A percentile compares a stretch with the other conserved stretches of the same genome.
phyloP scores from a whole-genome alignment of 1,284 basidiomycete species.

The Cutaneotrichosporon sp. region DNA sequence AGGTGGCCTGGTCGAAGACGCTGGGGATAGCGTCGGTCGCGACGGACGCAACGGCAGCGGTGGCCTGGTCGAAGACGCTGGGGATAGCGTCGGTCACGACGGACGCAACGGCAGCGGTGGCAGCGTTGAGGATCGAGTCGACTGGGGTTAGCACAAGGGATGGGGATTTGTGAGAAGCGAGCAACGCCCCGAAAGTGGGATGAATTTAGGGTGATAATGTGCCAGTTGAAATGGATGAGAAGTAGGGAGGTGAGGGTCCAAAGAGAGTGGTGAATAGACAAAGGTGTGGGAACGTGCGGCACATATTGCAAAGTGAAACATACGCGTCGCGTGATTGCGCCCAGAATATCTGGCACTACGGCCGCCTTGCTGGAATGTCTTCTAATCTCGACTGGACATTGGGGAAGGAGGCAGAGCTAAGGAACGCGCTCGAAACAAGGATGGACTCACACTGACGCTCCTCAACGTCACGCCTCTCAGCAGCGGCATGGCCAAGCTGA shows the following conservation, averaged over 20 bases:
- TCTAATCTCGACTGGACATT: neutral
- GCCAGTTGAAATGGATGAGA: neutral
- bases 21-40: conserved; percentile 12
- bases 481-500: conserved; percentile 18
- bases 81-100: too few species aligned
- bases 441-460: conserved; percentile 22
- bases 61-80: too few species aligned
- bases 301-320: neutral
- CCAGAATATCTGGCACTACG: too few species aligned
- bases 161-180: neutral
- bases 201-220: neutral
- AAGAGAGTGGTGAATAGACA: too few species aligned
- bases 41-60: conserved; percentile 7
- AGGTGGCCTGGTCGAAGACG: conserved; percentile 7
- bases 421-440: too few species aligned
- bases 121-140: conserved; percentile 16
- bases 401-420: too few species aligned
- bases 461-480: conserved; percentile 11
- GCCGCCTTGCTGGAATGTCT: too few species aligned
- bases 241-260: too few species aligned
- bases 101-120: conserved; percentile 3
- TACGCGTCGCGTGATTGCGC: too few species aligned
- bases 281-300: too few species aligned
- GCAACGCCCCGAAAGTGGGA: too few species aligned
- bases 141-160: conserved; percentile 8